A percentile compares a stretch with the other conserved stretches of the same genome.
Conservation (phyloP, 208 protist genomes). For the Trypanosoma conorhini region DNA sequence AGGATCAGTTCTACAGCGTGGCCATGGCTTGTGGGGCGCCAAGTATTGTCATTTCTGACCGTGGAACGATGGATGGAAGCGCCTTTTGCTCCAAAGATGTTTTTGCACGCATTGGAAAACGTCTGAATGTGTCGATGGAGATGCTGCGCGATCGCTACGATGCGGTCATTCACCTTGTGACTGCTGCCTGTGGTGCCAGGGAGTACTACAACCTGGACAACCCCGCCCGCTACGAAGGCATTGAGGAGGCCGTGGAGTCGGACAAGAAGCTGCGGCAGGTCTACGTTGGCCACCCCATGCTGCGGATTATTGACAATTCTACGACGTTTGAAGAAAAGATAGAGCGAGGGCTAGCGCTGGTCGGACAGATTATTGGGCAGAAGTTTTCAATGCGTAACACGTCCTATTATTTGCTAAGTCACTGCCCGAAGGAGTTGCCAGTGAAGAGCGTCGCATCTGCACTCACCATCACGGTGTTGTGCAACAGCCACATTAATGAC, state of each 20-base stretch:
- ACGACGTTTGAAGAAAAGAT: conserved; percentile 79
- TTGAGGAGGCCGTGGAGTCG: conserved; percentile 69
- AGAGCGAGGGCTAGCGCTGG: conserved; percentile 43
- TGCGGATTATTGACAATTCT: conserved; percentile 78
- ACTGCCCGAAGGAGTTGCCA: conserved; percentile 35
- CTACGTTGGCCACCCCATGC: conserved; percentile 74
- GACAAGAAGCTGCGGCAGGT: conserved; percentile 81
- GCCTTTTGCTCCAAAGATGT: conserved; percentile 73
- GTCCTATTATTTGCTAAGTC: conserved; percentile 49
- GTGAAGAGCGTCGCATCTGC: conserved; percentile 43
- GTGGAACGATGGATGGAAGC: conserved; percentile 84
- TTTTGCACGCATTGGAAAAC: conserved; percentile 53
- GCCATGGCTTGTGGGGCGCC: conserved; percentile 47
- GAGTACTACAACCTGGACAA: conserved; percentile 85
- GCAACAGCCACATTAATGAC: conserved; percentile 58
- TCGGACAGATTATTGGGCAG: conserved; percentile 58
- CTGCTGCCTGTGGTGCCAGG: conserved; percentile 67
- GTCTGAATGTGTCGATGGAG: conserved; percentile 45
- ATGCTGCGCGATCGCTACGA: conserved; percentile 83
- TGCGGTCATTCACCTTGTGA: conserved; percentile 84
- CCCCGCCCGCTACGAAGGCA: conserved; percentile 71
- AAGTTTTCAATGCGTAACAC: conserved; percentile 35
- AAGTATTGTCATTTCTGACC: conserved; percentile 69
- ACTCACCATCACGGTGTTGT: conserved; percentile 51
- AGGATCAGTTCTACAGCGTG: conserved; percentile 75